Evolutionary conservation across 257 asterid genomes (phyloP).

Genomic region (Penstemon newberryi): DNA sequence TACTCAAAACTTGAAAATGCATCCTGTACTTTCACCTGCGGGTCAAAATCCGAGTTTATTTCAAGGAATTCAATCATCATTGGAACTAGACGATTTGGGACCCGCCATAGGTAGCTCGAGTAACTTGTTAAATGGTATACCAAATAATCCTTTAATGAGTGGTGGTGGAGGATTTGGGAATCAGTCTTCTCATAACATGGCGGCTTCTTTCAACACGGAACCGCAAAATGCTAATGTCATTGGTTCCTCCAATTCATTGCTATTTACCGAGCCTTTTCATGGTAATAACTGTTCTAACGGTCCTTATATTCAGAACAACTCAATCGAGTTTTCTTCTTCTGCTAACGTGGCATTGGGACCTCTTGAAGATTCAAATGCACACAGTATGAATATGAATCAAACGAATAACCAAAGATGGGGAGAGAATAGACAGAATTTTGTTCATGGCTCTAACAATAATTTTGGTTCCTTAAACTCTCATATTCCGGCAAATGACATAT

Average conservation of each 20-base stretch:
- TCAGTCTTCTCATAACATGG: constrained; percentile 46
- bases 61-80: constrained; percentile 67
- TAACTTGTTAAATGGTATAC: constrained; percentile 38
- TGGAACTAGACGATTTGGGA: constrained; percentile 70
- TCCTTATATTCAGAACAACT: constrained; percentile 41
- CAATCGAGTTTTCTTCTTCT: constrained; percentile 48
- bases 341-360: constrained; percentile 35
- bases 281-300: constrained; percentile 37
- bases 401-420: constrained; percentile 46
- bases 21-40: constrained; percentile 38
- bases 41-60: constrained; percentile 55
- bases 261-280: constrained; percentile 43
- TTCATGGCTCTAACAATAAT: constrained; percentile 35
- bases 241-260: constrained; percentile 41
- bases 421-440: constrained; percentile 35
- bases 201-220: constrained; percentile 52
- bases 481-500: constrained; percentile 37
- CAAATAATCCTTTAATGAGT: constrained; percentile 35
- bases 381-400: constrained; percentile 28
- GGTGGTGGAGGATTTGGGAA: constrained; percentile 50
- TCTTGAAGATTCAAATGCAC: constrained; percentile 43
- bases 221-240: constrained; percentile 40
- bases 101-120: constrained; percentile 39
- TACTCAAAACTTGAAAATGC: constrained; percentile 50
- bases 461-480: constrained; percentile 42